These are phyloP conservation scores for Botryobasidium botryosum DNA, from an alignment of 768 basidiomycete species.

Conservation along the genomic window DNA sequence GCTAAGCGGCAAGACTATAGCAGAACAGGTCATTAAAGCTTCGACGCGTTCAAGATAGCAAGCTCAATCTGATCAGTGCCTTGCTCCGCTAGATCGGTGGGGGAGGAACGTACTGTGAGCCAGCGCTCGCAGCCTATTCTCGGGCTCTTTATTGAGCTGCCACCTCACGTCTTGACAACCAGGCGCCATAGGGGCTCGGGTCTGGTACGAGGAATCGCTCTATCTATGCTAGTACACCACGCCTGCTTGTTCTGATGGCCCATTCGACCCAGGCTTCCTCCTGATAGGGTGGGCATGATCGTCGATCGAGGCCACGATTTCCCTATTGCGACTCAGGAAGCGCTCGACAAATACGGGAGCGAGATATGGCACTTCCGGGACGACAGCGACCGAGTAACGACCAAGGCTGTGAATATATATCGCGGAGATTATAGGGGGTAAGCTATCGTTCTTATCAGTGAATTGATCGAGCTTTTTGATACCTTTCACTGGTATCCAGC, in stretches of 20 bases:
- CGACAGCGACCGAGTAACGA: conserved; percentile 38
- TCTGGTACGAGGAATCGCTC: conserved; percentile 48
- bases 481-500: conserved; percentile 23
- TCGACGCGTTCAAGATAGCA: neutral
- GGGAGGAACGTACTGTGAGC: conserved; percentile 39
- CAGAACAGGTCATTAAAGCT: conserved; percentile 30
- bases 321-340: conserved; percentile 35
- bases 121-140: neutral
- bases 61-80: neutral
- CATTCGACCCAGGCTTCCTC: conserved; percentile 35
- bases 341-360: conserved; percentile 42
- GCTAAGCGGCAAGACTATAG: conserved; percentile 28
- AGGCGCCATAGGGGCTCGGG: conserved; percentile 60
- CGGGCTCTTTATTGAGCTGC: neutral
- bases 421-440: conserved; percentile 56
- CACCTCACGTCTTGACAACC: too few species aligned
- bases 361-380: conserved; percentile 69
- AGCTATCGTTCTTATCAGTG: conserved; percentile 10
- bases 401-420: conserved; percentile 59
- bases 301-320: conserved; percentile 72
- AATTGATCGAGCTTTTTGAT: neutral
- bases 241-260: neutral
- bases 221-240: conserved; percentile 1
- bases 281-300: conserved; percentile 58
- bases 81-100: conserved; percentile 52